phyloP scores from a whole-genome alignment of 2,329 filamentous ascomycete species.

The Clarireedia homoeocarpa region DNA sequence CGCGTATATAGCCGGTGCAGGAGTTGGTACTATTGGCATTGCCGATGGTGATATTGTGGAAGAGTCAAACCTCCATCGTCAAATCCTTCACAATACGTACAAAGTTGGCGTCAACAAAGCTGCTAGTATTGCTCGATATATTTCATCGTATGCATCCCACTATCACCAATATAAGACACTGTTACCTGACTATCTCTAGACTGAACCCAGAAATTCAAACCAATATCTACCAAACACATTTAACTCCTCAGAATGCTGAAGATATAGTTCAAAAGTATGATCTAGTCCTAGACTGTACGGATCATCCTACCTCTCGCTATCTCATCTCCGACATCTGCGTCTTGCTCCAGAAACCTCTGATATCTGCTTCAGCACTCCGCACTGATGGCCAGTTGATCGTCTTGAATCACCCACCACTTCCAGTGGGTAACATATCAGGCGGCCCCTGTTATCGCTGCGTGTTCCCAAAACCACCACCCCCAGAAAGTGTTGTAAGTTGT shows the following conservation, averaged over 20 bases:
- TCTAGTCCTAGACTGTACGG: conserved; percentile 87
- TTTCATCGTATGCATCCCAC: conserved; percentile 40
- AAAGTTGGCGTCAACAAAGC: conserved; percentile 73
- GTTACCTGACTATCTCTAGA: conserved; percentile 31
- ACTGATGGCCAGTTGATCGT: conserved; percentile 87
- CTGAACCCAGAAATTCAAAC: conserved; percentile 68
- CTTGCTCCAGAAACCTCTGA: conserved; percentile 66
- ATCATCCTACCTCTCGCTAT: conserved; percentile 86
- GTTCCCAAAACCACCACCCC: conserved; percentile 79
- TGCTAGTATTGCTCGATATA: conserved; percentile 59
- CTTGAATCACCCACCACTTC: conserved; percentile 68
- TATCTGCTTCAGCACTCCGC: conserved; percentile 83
- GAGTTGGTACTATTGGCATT: conserved; percentile 74
- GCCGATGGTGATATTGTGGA: conserved; percentile 87
- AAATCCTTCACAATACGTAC: conserved; percentile 69
- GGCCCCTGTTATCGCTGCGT: conserved; percentile 92
- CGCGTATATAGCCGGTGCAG: conserved; percentile 85
- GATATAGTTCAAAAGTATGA: conserved; percentile 65
- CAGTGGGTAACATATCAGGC: conserved; percentile 47
- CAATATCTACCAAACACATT: conserved; percentile 51
- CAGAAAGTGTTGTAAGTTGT: conserved; percentile 75
- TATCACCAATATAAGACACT: not conserved
- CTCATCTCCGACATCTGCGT: conserved; percentile 88
- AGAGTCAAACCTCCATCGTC: conserved; percentile 83
- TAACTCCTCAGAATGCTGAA: conserved; percentile 61